Base-by-base conservation (phyloP, 2,329 filamentous ascomycete genomes). In the Seiridium cupressi region DNA sequence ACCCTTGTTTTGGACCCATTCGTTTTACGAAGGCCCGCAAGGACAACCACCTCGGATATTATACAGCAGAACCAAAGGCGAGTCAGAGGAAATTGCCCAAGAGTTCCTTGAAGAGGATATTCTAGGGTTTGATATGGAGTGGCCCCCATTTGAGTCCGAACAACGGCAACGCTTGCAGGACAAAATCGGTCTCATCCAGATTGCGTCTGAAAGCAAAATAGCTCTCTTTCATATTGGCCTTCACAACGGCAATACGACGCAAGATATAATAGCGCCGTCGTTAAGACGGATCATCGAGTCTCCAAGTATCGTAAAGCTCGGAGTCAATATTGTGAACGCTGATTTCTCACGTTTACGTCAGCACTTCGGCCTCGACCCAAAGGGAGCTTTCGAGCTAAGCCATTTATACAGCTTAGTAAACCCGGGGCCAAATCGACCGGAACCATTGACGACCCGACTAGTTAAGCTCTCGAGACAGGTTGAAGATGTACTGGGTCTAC, bases 81-180 rank as follows among this genome's bases (percentile, higher is more conserved):
- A 63, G 2, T 69, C 67, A 1, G 67, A 70, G 35, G 48, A 13
- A 3, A 59, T 69, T n/a, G 69, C 68, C 1, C 60, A 40, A 18
- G 53, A 59, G 1, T 70, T 70, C n/a, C 53, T 64, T 8, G 38
- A 66, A n/a, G 64, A 67, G 35, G 59, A 64, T 3, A 64, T 70
- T 8, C 11, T 71, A 1, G 69, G 68, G 3, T 70, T 71, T 36
- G 68, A 70, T 38, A 70, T 70, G 68, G 68, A 70, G 60, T 71
- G 69, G 69, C 61, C 63, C 3, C 61, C 46, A 32, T 26, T 18
- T 31, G 57, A 64, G 5, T 42, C 60, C 1, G 26, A 65, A 5
- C 57, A 48, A 13, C 44, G 55, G 1, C 47, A 59, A 6, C 59
- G 40, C 5, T 47, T 68, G 18, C 61, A 64, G 34, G 64, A 66